These are phyloP conservation scores for Bolboschoenoplectus hybrid DNA, from an alignment of 202 grass and related monocot genomes.

Conservation along the genomic window DNA sequence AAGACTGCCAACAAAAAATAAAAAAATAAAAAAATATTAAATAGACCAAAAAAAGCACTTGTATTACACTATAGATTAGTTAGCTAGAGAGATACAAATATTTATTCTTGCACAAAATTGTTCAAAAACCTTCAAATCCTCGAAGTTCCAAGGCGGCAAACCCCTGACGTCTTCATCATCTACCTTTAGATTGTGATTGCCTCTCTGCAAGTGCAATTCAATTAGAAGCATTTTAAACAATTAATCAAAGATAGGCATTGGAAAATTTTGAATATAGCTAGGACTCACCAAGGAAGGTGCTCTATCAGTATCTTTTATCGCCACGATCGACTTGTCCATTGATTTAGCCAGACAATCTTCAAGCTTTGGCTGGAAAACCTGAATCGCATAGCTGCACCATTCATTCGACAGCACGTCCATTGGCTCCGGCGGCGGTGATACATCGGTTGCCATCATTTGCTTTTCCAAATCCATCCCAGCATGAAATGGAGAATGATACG, in stretches of 20 bases:
- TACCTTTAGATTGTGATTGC: conserved; percentile 54
- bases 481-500: not conserved
- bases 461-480: conserved; percentile 22
- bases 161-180: conserved; percentile 51
- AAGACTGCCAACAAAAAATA: conserved; percentile 52
- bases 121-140: conserved; percentile 78
- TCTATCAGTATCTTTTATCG: conserved; percentile 34
- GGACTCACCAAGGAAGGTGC: conserved; percentile 38
- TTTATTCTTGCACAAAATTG: not conserved
- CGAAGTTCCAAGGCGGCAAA: conserved; percentile 63
- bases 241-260: conserved; percentile 37
- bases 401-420: conserved; percentile 73
- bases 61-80: not conserved
- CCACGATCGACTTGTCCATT: conserved; percentile 66
- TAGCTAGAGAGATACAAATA: not conserved
- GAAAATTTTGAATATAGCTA: conserved; percentile 45
- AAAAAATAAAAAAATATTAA: conserved; percentile 26
- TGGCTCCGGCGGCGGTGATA: conserved; percentile 31
- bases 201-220: conserved; percentile 51
- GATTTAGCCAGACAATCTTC: conserved; percentile 61
- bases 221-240: conserved; percentile 12
- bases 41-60: not conserved
- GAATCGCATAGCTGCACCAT: conserved; percentile 93
- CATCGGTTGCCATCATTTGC: conserved; percentile 32
- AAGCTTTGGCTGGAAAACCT: conserved; percentile 57